phyloP scores from a whole-genome alignment of 2,329 filamentous ascomycete species.

The Knufia petricola region DNA sequence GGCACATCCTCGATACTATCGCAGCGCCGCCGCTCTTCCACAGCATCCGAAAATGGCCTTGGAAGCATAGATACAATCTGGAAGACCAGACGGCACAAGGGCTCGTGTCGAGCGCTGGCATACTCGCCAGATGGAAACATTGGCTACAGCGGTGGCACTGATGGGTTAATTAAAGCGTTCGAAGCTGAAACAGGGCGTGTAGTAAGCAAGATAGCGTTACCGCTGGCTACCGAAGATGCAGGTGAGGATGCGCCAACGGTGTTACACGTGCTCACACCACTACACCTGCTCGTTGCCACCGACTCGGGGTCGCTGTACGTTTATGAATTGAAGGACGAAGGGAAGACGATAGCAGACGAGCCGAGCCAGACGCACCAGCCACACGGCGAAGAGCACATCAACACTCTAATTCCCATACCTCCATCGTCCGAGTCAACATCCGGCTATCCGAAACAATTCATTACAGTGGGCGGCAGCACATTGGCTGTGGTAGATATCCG shows the following conservation, averaged over 20 bases:
- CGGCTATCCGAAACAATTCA: constrained; percentile 87
- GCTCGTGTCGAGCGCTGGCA: constrained; percentile 73
- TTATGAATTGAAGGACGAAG: constrained; percentile 58
- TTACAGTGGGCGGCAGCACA: constrained; percentile 85
- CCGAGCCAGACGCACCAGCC: constrained; percentile 74
- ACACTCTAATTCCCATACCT: constrained; percentile 74
- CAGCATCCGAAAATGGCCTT: constrained; percentile 49
- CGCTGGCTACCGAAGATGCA: constrained; percentile 27
- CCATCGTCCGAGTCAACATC: constrained; percentile 71
- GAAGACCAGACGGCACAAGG: constrained; percentile 84
- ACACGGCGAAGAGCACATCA: constrained; percentile 78
- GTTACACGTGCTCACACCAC: constrained; percentile 73
- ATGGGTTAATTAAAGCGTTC: constrained; percentile 55
- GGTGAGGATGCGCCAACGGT: constrained; percentile 63
- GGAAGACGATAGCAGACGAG: constrained; percentile 34
- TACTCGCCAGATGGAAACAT: constrained; percentile 70
- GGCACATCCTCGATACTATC: constrained; percentile 15
- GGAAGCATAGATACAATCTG: constrained; percentile 73
- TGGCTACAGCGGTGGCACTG: constrained; percentile 52
- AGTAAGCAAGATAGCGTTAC: constrained; percentile 71
- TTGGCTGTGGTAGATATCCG: constrained; percentile 82
- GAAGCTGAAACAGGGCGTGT: constrained; percentile 55
- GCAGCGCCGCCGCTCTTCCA: constrained; percentile 25
- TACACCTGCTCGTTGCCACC: constrained; percentile 78
- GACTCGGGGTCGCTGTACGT: constrained; percentile 85